Evolutionary conservation across 2,329 filamentous ascomycete genomes (phyloP).

Genomic region (Dactylella cylindrospora): DNA sequence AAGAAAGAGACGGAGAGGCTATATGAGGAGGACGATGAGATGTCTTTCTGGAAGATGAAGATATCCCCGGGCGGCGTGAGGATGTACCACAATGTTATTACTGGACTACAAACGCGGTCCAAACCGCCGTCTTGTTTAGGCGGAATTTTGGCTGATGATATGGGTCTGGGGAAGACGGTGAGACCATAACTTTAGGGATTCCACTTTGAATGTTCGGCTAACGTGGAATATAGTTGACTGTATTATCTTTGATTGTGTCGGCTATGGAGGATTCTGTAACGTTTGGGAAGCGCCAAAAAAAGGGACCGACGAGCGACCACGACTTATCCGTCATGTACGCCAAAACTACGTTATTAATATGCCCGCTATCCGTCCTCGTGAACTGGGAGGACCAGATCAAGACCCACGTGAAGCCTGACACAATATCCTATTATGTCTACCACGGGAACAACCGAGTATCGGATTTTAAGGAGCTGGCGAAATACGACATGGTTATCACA

Average conservation of each 20-base stretch:
- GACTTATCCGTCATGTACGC: constrained; percentile 63
- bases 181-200: constrained; percentile 63
- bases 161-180: constrained; percentile 59
- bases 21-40: constrained; percentile 52
- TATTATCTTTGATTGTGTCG: constrained; percentile 69
- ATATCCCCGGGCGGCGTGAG: constrained; percentile 61
- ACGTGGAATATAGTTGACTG: constrained; percentile 86
- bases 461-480: constrained; percentile 29
- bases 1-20: constrained; percentile 34
- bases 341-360: constrained; percentile 80
- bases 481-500: constrained; percentile 50
- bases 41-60: constrained; percentile 75
- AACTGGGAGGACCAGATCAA: constrained; percentile 96
- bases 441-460: constrained; percentile 37
- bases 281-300: constrained; percentile 55
- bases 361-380: constrained; percentile 82
- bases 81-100: constrained; percentile 70
- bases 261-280: constrained; percentile 64
- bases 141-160: constrained; percentile 47
- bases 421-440: constrained; percentile 76
- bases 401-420: constrained; percentile 68
- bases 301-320: constrained; percentile 48
- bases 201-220: constrained; percentile 73
- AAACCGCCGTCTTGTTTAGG: constrained; percentile 56
- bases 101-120: constrained; percentile 33